These are phyloP conservation scores for Didymella lethalis DNA, from an alignment of 2,329 filamentous ascomycete genomes.

Conservation along the genomic window DNA sequence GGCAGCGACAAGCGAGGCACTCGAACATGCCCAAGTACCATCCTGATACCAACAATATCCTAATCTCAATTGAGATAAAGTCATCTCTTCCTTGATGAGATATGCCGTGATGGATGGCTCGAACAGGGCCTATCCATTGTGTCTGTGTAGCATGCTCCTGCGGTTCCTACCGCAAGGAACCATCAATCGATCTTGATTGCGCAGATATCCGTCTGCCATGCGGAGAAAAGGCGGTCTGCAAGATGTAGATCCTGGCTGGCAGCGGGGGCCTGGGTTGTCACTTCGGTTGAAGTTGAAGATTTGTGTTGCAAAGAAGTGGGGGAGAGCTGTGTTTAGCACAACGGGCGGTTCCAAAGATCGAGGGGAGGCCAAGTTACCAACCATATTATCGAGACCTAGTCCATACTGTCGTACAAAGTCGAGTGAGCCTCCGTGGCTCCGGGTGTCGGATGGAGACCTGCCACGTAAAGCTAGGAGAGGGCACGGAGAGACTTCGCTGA, in stretches of 20 bases:
- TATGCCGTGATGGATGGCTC: not conserved
- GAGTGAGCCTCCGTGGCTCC: constrained; percentile 9
- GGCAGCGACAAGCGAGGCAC: not conserved
- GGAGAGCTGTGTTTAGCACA: not conserved
- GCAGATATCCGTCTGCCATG: constrained; percentile 15
- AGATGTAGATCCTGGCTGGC: constrained; percentile 6
- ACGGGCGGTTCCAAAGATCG: constrained; percentile 12
- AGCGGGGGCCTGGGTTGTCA: constrained; percentile 14
- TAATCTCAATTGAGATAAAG: not conserved
- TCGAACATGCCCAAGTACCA: not conserved
- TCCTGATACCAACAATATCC: not conserved
- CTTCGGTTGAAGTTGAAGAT: constrained; percentile 4
- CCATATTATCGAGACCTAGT: constrained; percentile 1
- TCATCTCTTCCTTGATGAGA: not conserved
- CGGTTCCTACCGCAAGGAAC: constrained; percentile 15
- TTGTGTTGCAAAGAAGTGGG: constrained; percentile 13
- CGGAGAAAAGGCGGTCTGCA: constrained; percentile 18
- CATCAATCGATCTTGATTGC: constrained; percentile 11
- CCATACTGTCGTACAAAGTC: constrained; percentile 5
- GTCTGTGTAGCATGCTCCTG: constrained; percentile 8
- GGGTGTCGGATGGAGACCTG: constrained; percentile 8
- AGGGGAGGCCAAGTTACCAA: constrained; percentile 7
- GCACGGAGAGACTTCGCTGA: not conserved
- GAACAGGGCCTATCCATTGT: not conserved
- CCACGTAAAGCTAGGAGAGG: constrained; percentile 9